phyloP scores from a whole-genome alignment of 2,329 filamentous ascomycete species.

The Chaetothyriales sp. region DNA sequence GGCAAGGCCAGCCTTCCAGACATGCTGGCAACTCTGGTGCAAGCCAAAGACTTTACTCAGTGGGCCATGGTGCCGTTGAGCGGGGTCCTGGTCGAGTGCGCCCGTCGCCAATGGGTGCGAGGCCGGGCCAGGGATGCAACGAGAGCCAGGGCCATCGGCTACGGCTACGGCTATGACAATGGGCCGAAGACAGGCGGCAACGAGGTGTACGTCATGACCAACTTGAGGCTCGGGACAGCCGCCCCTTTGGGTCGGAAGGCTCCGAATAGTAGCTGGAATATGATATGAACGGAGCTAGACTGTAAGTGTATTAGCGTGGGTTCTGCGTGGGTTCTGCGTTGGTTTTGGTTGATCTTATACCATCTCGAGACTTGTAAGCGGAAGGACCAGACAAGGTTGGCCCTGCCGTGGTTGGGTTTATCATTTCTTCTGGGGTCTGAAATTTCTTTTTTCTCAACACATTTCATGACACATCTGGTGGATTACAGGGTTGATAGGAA shows the following conservation, averaged over 20 bases:
- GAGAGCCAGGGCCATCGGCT: background rate
- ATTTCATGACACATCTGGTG: no score
- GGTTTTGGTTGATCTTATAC: no score
- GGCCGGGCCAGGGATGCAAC: background rate
- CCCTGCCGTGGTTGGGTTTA: no score
- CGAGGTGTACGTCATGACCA: background rate
- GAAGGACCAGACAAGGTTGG: no score
- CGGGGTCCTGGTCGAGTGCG: constrained; percentile 8
- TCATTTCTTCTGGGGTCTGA: no score
- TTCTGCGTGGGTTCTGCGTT: no score
- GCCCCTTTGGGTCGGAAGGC: background rate
- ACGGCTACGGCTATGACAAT: background rate
- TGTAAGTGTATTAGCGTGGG: background rate
- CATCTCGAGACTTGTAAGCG: no score
- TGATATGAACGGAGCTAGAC: background rate
- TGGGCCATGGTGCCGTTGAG: constrained; percentile 10
- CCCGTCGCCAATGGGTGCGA: constrained; percentile 8
- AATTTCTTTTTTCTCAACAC: no score
- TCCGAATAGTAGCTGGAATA: background rate
- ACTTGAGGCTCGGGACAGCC: no score
- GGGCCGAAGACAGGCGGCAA: background rate
- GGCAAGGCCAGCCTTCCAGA: constrained; percentile 23
- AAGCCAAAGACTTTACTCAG: constrained; percentile 11
- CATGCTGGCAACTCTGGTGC: constrained; percentile 37
- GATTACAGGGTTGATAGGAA: no score